phyloP scores from a whole-genome alignment of 495 filamentous ascomycete genomes.

The Trypethelium eluteriae region DNA sequence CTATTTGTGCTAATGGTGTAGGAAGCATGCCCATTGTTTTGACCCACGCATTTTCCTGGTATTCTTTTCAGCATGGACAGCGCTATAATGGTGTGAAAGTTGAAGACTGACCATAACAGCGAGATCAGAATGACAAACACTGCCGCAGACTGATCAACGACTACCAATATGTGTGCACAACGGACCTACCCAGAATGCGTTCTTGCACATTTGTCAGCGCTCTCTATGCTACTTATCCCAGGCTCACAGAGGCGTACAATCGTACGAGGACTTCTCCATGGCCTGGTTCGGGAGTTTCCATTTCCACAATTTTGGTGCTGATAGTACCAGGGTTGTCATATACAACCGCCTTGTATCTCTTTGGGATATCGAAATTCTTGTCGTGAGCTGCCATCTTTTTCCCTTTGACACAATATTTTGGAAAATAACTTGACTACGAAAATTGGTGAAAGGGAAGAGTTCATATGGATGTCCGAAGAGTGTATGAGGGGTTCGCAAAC shows the following conservation, averaged over 20 bases:
- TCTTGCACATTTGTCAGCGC: neutral
- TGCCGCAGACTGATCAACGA: conserved; percentile 32
- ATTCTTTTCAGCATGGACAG: neutral
- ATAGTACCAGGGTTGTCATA: conserved; percentile 64
- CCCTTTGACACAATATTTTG: too few relatives aligned
- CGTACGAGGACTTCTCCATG: conserved; percentile 59
- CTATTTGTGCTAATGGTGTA: conserved; percentile 57
- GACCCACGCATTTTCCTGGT: neutral
- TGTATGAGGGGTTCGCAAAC: too few relatives aligned
- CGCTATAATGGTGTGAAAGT: neutral
- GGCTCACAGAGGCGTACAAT: conserved; percentile 26
- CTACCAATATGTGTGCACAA: too few relatives aligned
- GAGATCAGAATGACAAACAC: conserved; percentile 63
- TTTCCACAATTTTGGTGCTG: conserved; percentile 58
- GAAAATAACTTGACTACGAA: too few relatives aligned
- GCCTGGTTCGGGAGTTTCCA: conserved; percentile 60
- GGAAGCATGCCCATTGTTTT: conserved; percentile 45
- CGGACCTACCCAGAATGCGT: neutral
- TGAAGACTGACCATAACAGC: conserved; percentile 45
- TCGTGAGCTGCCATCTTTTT: neutral
- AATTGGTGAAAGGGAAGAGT: too few relatives aligned
- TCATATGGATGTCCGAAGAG: too few relatives aligned
- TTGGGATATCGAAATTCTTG: conserved; percentile 41
- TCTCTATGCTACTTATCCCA: neutral
- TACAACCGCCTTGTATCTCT: conserved; percentile 58